These are phyloP conservation scores for Pestalotiopsis sp. DNA, from an alignment of 2,329 filamentous ascomycete species.

Conservation along the genomic window DNA sequence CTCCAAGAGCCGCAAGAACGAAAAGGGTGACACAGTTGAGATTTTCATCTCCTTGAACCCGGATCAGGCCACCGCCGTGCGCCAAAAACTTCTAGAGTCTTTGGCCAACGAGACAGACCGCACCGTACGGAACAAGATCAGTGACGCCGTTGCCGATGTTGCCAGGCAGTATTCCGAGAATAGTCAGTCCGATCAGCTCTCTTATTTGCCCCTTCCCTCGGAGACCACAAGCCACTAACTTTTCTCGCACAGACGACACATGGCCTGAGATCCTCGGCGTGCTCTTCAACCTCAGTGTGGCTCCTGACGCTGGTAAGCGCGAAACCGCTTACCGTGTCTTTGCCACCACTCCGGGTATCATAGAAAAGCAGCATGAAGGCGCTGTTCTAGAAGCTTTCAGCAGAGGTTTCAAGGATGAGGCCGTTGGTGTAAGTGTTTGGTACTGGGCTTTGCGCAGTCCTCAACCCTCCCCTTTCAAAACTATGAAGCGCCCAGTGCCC, in stretches of 20 bases:
- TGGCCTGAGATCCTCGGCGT: constrained; percentile 89
- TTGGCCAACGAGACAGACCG: constrained; percentile 74
- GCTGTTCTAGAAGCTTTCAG: constrained; percentile 88
- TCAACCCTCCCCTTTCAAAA: constrained; percentile 12
- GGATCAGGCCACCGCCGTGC: constrained; percentile 77
- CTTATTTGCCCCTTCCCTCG: background rate
- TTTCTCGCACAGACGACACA: constrained; percentile 63
- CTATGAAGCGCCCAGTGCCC: background rate
- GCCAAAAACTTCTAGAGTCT: constrained; percentile 80
- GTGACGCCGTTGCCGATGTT: constrained; percentile 95
- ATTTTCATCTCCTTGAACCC: constrained; percentile 80
- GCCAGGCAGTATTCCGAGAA: constrained; percentile 94
- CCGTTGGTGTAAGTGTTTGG: constrained; percentile 65
- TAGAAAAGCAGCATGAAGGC: constrained; percentile 93
- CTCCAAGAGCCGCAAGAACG: constrained; percentile 81
- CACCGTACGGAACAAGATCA: constrained; percentile 89
- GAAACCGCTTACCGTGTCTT: constrained; percentile 96
- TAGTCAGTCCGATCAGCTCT: constrained; percentile 56
- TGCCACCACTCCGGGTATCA: constrained; percentile 90
- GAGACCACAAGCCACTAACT: constrained; percentile 19
- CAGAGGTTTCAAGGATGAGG: constrained; percentile 88
- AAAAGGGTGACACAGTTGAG: constrained; percentile 73
- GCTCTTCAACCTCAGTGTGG: constrained; percentile 90
- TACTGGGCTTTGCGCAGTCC: constrained; percentile 2
- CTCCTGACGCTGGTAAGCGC: constrained; percentile 78